phyloP scores from a whole-genome alignment of 495 filamentous ascomycete genomes.

The Bryoglossum gracile region DNA sequence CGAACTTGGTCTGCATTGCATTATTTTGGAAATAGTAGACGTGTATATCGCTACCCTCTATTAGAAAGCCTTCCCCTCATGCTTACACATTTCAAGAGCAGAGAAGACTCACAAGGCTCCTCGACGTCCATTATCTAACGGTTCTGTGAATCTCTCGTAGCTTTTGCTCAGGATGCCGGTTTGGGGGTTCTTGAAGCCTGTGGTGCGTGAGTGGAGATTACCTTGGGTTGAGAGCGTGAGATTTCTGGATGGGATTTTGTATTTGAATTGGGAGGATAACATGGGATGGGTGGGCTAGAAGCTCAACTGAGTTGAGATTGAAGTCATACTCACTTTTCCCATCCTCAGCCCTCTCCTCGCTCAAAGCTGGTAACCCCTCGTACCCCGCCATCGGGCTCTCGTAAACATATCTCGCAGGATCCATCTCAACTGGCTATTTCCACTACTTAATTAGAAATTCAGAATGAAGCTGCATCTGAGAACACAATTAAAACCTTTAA shows the following conservation, averaged over 20 bases:
- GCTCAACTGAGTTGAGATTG: background rate
- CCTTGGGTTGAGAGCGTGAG: no score
- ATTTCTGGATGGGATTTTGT: no score
- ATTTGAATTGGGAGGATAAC: no score
- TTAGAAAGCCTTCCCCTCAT: background rate
- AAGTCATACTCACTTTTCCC: constrained; percentile 39
- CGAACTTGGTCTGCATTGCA: constrained; percentile 53
- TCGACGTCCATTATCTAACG: constrained; percentile 50
- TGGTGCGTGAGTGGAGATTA: no score
- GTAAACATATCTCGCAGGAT: constrained; percentile 41
- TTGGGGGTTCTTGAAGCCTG: constrained; percentile 50
- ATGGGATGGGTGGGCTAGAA: no score
- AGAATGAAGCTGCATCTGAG: no score
- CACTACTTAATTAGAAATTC: no score
- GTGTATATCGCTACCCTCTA: constrained; percentile 55
- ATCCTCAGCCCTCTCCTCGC: constrained; percentile 55
- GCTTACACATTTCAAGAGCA: no score
- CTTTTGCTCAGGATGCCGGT: constrained; percentile 50
- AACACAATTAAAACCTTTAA: no score
- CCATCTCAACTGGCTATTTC: no score
- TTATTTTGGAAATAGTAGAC: constrained; percentile 72
- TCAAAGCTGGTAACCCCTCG: constrained; percentile 52
- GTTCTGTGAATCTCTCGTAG: constrained; percentile 58
- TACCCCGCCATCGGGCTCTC: constrained; percentile 64
- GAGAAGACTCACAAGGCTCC: constrained; percentile 47